Evolutionary conservation across 106 monocot species (phyloP).

Genomic region (Acorus calamus): DNA sequence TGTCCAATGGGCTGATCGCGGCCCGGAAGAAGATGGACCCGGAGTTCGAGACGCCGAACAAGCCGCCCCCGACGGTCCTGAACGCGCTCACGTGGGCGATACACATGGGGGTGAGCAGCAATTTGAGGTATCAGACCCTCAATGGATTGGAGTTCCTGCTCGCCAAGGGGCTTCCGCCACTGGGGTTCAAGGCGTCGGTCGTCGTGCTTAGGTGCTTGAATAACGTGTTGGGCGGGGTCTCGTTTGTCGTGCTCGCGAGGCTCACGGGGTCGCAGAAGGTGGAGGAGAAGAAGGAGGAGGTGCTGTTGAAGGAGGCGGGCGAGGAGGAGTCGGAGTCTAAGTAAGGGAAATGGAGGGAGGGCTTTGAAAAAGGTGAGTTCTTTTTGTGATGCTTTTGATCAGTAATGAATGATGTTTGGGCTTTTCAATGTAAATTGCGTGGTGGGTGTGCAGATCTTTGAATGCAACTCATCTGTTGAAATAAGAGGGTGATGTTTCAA

Average conservation of each 20-base stretch:
- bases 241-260: constrained; percentile 16
- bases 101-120: constrained; percentile 76
- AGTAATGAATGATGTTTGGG: too few species aligned
- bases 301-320: constrained; percentile 3
- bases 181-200: constrained; percentile 49
- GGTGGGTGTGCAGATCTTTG: too few species aligned
- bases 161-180: constrained; percentile 28
- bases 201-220: constrained; percentile 32
- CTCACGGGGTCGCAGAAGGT: constrained; percentile 18
- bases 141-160: constrained; percentile 62
- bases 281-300: not conserved
- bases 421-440: too few species aligned
- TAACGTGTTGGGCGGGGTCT: constrained; percentile 18
- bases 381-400: too few species aligned
- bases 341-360: too few species aligned
- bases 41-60: constrained; percentile 54
- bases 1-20: constrained; percentile 60
- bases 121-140: constrained; percentile 71
- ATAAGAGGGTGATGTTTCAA: too few species aligned
- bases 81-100: constrained; percentile 68
- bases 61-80: constrained; percentile 55
- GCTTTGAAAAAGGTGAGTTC: too few species aligned
- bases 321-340: too few species aligned
- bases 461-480: too few species aligned
- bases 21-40: constrained; percentile 58